Conservation (phyloP, 2,329 filamentous ascomycete genomes). For the Tolypocladium tundrense region DNA sequence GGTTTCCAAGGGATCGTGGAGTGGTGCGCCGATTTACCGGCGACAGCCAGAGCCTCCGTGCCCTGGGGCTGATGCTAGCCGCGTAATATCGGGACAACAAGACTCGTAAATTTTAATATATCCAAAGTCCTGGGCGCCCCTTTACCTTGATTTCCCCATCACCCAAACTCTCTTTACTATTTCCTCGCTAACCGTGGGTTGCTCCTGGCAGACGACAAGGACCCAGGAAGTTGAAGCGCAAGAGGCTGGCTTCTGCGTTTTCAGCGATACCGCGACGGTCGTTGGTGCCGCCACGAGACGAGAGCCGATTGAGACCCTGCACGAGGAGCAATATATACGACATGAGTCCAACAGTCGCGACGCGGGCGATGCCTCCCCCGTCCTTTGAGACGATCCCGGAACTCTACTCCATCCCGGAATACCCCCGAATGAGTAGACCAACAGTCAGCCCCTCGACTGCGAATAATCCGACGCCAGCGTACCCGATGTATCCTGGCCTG, state of each 20-base stretch:
- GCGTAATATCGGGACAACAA: background rate
- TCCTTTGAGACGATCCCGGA: constrained; percentile 8
- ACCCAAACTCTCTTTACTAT: background rate
- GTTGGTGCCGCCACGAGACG: background rate
- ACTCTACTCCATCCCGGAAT: constrained; percentile 4
- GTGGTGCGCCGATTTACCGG: background rate
- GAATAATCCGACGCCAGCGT: constrained; percentile 10
- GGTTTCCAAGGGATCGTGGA: constrained; percentile 1
- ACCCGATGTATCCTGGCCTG: constrained; percentile 21
- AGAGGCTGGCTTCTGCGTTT: background rate
- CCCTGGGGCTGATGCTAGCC: background rate
- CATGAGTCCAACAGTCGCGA: constrained; percentile 8
- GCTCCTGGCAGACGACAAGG: background rate
- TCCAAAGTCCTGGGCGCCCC: background rate
- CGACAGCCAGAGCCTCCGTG: background rate
- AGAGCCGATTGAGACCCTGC: background rate
- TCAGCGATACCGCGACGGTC: background rate
- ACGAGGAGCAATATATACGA: constrained; percentile 1
- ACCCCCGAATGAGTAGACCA: constrained; percentile 1
- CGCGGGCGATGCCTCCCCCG: constrained; percentile 6
- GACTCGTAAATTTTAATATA: background rate
- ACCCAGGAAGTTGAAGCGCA: background rate
- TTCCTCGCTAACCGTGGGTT: background rate
- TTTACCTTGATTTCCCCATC: background rate
- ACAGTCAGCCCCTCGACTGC: constrained; percentile 5